A percentile compares a stretch with the other conserved stretches of the same genome.
Evolutionary conservation across 208 protist genomes (phyloP).

Genomic region (Trichomonas tenax): DNA sequence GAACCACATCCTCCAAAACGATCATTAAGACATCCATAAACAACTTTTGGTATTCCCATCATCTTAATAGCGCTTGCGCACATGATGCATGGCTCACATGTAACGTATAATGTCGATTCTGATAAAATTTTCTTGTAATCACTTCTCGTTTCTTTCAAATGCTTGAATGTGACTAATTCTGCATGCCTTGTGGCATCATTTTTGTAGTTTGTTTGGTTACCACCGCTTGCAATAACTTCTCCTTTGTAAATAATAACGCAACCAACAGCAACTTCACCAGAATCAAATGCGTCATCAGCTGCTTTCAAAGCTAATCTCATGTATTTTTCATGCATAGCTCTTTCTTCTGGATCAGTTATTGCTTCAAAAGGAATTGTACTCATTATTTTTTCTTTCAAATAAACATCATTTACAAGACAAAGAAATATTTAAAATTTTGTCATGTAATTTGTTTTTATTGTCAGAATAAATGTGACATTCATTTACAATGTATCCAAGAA

Average conservation of each 20-base stretch:
- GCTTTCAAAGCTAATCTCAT: neutral
- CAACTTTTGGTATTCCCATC: slow-evolving; percentile 29
- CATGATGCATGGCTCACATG: slow-evolving; percentile 49
- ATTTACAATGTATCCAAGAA: no score
- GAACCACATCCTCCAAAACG: slow-evolving; percentile 42
- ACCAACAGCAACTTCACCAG: slow-evolving; percentile 43
- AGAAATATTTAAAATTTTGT: no score
- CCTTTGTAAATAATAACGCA: slow-evolving; percentile 38
- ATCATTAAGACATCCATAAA: slow-evolving; percentile 40
- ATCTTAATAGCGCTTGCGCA: slow-evolving; percentile 37
- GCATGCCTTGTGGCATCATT: slow-evolving; percentile 27
- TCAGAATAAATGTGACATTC: no score
- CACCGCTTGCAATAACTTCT: slow-evolving; percentile 27
- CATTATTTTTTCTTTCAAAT: neutral
- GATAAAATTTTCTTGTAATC: neutral
- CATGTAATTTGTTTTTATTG: no score
- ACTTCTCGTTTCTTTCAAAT: neutral
- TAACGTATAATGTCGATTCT: slow-evolving; percentile 40
- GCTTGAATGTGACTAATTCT: slow-evolving; percentile 31
- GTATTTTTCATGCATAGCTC: neutral
- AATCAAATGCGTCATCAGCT: neutral
- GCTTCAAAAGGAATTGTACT: neutral
- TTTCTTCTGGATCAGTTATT: neutral
- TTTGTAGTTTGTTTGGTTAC: slow-evolving; percentile 35
- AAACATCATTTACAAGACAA: no score